These are phyloP conservation scores for Raffaelea ambrosiae DNA, from an alignment of 2,329 filamentous ascomycete genomes.

Conservation along the genomic window DNA sequence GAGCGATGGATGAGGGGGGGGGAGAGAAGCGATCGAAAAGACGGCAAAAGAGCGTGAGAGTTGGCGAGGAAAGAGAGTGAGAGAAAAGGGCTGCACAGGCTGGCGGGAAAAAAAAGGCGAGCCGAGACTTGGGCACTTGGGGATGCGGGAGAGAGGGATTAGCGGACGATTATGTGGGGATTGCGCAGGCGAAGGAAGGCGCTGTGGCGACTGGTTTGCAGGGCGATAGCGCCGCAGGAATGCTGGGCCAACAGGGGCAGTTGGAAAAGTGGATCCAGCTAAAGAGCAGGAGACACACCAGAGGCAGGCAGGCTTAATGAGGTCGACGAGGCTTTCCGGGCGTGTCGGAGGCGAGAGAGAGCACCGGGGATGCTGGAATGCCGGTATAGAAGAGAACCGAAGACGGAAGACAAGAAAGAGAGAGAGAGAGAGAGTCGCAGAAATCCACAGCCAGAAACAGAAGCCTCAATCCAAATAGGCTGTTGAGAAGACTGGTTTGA, in stretches of 20 bases:
- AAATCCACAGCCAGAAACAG: too few relatives aligned
- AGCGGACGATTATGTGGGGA: background rate
- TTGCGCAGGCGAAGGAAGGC: background rate
- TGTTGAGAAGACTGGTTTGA: too few relatives aligned
- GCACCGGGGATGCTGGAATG: too few relatives aligned
- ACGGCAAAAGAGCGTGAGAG: background rate
- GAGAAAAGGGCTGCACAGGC: conserved; percentile 2
- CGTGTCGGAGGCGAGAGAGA: background rate
- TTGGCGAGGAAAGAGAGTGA: background rate
- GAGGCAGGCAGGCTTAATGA: too few relatives aligned
- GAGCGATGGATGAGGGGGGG: conserved; percentile 18
- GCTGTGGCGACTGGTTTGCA: background rate
- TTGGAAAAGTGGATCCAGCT: background rate
- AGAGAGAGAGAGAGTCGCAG: background rate
- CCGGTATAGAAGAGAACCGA: background rate
- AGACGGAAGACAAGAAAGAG: background rate
- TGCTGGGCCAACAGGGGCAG: background rate
- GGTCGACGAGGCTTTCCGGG: background rate
- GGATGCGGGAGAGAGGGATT: background rate
- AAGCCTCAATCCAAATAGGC: too few relatives aligned
- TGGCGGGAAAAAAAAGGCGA: conserved; percentile 1
- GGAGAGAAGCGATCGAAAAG: background rate
- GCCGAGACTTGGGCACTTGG: conserved; percentile 1
- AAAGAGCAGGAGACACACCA: too few relatives aligned
- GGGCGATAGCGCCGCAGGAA: background rate